Conservation (phyloP, 2,329 filamentous ascomycete genomes). For the Sclerotinia subarctica region DNA sequence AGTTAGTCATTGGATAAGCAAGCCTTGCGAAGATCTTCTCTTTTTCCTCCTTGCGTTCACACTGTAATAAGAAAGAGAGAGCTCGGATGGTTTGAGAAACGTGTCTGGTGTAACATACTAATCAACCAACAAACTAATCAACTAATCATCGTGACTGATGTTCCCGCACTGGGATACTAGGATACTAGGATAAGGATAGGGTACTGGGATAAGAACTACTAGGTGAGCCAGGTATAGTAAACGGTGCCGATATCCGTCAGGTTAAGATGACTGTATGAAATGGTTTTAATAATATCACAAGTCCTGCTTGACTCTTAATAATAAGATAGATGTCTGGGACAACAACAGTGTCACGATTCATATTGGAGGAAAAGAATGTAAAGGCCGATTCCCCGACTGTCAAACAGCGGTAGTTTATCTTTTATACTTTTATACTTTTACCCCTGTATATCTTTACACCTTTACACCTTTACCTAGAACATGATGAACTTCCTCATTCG, state of each 20-base stretch:
- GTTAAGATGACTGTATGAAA: no score
- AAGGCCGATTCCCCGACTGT: not conserved
- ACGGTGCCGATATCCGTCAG: not conserved
- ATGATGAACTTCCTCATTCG: no score
- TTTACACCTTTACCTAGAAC: not conserved
- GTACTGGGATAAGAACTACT: no score
- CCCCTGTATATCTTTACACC: no score
- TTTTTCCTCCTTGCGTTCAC: not conserved
- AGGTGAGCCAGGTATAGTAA: not conserved
- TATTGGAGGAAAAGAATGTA: not conserved
- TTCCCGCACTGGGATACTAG: not conserved
- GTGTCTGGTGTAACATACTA: no score
- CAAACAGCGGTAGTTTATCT: not conserved
- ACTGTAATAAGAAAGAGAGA: not conserved
- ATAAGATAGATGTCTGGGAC: no score
- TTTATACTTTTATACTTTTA: no score
- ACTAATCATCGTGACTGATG: not conserved
- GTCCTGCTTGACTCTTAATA: no score
- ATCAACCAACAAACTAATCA: no score
- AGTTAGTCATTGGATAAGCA: slow-evolving; percentile 11
- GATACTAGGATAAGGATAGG: no score
- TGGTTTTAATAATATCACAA: no score
- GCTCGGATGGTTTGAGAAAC: no score
- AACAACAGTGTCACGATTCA: not conserved
- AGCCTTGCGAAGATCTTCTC: slow-evolving; percentile 9